phyloP scores from a whole-genome alignment of 2,329 filamentous ascomycete species.

The Alternaria infectoria region DNA sequence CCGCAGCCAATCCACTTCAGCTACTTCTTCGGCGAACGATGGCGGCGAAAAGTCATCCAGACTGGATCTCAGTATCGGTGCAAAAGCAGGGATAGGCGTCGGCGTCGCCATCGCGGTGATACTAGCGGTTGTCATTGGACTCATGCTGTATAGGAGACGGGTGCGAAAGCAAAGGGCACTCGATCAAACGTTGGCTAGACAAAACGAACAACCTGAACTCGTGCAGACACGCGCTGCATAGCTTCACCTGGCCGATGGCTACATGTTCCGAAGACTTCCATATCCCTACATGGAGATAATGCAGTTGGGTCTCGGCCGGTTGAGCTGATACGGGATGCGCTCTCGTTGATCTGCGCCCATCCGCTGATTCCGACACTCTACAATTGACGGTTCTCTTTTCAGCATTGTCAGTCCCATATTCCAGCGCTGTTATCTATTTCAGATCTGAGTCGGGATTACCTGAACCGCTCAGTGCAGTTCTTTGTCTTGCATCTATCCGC shows the following conservation, averaged over 20 bases:
- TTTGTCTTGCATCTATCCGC: background rate
- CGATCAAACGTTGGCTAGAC: no score
- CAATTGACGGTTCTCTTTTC: background rate
- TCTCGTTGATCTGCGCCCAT: no score
- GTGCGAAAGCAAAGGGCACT: no score
- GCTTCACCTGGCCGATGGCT: background rate
- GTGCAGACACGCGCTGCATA: background rate
- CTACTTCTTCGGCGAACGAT: background rate
- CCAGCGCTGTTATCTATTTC: no score
- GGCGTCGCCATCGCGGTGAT: background rate
- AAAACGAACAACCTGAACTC: background rate
- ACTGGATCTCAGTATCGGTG: background rate
- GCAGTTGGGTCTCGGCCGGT: background rate
- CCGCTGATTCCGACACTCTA: background rate
- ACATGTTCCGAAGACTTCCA: no score
- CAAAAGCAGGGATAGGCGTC: constrained; percentile 1
- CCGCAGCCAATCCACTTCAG: background rate
- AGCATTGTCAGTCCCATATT: no score
- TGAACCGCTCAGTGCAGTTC: no score
- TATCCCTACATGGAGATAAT: background rate
- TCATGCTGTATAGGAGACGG: background rate
- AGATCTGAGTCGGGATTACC: no score
- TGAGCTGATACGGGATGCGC: no score
- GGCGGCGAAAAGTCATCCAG: background rate
- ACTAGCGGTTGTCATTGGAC: background rate